phyloP scores from a whole-genome alignment of 306 rosid genomes.

The Medicago lupulina region DNA sequence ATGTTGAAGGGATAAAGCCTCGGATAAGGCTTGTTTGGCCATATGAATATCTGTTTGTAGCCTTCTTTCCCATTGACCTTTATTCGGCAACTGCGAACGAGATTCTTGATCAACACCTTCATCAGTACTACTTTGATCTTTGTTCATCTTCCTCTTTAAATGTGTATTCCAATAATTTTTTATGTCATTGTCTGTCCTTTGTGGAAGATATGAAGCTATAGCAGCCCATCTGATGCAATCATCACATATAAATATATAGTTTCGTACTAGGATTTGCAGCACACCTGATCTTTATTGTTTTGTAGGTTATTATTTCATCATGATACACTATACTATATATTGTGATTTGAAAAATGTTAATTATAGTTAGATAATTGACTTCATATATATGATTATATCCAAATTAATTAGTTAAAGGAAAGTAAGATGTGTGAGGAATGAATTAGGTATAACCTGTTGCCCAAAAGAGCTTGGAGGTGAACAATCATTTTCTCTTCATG shows the following conservation, averaged over 20 bases:
- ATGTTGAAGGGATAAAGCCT: conserved; percentile 76
- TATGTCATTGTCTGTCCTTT: conserved; percentile 48
- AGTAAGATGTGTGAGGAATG: not conserved
- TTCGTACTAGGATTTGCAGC: too few species aligned
- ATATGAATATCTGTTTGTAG: conserved; percentile 86
- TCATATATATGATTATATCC: not conserved
- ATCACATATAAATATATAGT: too few species aligned
- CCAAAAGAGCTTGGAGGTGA: conserved; percentile 94
- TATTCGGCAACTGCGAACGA: conserved; percentile 25
- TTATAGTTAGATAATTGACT: not conserved
- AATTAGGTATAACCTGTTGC: conserved; percentile 61
- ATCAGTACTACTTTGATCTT: conserved; percentile 33
- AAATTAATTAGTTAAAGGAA: not conserved
- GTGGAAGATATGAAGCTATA: conserved; percentile 66
- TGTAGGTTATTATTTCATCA: too few species aligned
- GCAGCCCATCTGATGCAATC: conserved; percentile 70
- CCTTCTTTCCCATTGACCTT: conserved; percentile 97
- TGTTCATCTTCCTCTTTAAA: conserved; percentile 61
- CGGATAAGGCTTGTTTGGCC: conserved; percentile 86
- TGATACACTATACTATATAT: too few species aligned
- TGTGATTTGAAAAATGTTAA: not conserved
- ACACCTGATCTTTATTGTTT: too few species aligned
- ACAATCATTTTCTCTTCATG: conserved; percentile 89
- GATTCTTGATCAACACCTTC: conserved; percentile 40
- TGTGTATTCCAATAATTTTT: conserved; percentile 77